These are phyloP conservation scores for Penicillium salamii DNA, from an alignment of 495 filamentous ascomycete species.

Conservation along the genomic window DNA sequence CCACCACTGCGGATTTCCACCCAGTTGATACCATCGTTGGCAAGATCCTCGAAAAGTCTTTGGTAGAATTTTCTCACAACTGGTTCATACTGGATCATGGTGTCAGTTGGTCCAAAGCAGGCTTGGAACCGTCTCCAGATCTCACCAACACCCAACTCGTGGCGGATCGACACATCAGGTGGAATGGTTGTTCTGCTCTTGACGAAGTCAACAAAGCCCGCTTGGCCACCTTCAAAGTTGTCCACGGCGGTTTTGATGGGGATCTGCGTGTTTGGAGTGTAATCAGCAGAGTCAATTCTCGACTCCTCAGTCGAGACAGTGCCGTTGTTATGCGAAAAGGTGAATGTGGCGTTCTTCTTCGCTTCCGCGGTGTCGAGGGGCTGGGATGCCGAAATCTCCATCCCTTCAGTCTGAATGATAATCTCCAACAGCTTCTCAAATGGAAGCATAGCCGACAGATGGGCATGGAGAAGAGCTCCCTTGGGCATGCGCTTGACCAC, in stretches of 20 bases:
- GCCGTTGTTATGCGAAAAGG: background rate
- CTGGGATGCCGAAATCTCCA: slow-evolving; percentile 16
- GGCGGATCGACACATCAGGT: background rate
- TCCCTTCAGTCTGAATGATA: slow-evolving; percentile 14
- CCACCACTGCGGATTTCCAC: background rate
- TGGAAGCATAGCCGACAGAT: slow-evolving; percentile 20
- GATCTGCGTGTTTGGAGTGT: no score
- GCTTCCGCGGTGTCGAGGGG: background rate
- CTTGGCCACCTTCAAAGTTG: background rate
- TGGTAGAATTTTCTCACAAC: background rate
- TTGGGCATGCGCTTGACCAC: slow-evolving; percentile 17
- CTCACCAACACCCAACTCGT: background rate
- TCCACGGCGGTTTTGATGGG: background rate
- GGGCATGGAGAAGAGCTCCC: slow-evolving; percentile 20
- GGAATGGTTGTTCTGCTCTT: background rate
- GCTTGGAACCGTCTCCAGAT: background rate
- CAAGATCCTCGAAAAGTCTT: background rate
- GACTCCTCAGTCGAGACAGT: background rate
- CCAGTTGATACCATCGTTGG: background rate
- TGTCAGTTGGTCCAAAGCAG: background rate
- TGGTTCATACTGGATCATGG: background rate
- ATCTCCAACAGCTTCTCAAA: slow-evolving; percentile 1
- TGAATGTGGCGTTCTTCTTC: slow-evolving; percentile 11
- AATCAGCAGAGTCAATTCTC: no score
- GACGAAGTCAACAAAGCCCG: background rate